A percentile compares a stretch with the other conserved stretches of the same genome.
phyloP scores from a whole-genome alignment of 768 basidiomycete genomes.

The Lactarius sanguifluus region DNA sequence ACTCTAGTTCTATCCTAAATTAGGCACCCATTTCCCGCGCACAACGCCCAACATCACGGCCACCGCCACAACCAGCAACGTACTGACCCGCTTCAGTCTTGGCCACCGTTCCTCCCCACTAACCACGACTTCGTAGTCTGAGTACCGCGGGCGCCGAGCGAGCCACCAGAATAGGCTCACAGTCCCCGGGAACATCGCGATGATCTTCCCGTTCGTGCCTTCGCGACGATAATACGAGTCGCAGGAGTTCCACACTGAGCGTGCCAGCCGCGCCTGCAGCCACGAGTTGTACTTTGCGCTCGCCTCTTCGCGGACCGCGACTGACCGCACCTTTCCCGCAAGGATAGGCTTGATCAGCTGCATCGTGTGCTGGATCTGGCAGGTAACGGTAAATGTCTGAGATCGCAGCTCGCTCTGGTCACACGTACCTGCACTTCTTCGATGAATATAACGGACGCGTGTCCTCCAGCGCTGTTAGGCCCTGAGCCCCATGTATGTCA shows the following conservation, averaged over 20 bases:
- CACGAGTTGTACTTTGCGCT: conserved; percentile 52
- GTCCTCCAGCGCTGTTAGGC: conserved; percentile 58
- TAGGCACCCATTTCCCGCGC: not conserved
- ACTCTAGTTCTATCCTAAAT: not conserved
- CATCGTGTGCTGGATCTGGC: conserved; percentile 49
- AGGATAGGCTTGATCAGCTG: conserved; percentile 55
- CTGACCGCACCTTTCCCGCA: conserved; percentile 47
- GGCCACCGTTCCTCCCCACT: conserved; percentile 37
- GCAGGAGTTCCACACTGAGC: conserved; percentile 55
- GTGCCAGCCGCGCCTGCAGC: conserved; percentile 48
- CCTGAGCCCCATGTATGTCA: conserved; percentile 16
- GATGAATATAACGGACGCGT: conserved; percentile 56
- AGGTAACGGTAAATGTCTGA: conserved; percentile 16
- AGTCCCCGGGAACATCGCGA: conserved; percentile 56
- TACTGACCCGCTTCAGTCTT: not conserved
- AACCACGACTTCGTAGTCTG: conserved; percentile 43
- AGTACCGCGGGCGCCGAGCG: conserved; percentile 44
- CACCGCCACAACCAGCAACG: not conserved
- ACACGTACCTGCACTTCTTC: conserved; percentile 52
- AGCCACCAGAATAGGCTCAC: conserved; percentile 55
- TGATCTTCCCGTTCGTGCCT: conserved; percentile 41
- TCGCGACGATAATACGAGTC: conserved; percentile 51
- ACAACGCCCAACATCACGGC: not conserved
- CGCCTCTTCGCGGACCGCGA: conserved; percentile 49
- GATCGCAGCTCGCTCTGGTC: not conserved